These are phyloP conservation scores for Hanseniaspora jakobsenii DNA, from an alignment of 805 yeast species.

Conservation along the genomic window DNA sequence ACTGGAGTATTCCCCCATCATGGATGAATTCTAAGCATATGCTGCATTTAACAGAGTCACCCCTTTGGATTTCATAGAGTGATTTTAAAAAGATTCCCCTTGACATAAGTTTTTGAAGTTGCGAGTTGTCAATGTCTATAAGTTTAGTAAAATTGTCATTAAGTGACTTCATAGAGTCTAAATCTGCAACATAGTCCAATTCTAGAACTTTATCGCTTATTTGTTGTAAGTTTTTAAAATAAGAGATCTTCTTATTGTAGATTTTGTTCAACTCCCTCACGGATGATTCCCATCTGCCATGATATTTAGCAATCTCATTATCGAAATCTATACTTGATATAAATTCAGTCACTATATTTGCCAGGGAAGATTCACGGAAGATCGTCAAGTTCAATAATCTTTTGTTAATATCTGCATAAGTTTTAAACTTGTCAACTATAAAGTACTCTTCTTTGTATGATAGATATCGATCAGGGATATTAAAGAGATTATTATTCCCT, in stretches of 20 bases:
- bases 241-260: conserved; percentile 42
- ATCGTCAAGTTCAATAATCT: conserved; percentile 1
- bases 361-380: not conserved
- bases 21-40: conserved; percentile 65
- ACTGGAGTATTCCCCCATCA: conserved; percentile 68
- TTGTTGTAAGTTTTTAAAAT: conserved; percentile 72
- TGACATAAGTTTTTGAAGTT: conserved; percentile 28
- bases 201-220: conserved; percentile 35
- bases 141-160: conserved; percentile 19
- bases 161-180: conserved; percentile 14
- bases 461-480: not conserved
- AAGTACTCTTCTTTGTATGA: conserved; percentile 2
- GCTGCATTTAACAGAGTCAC: conserved; percentile 41
- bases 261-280: conserved; percentile 1
- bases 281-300: conserved; percentile 6
- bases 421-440: not conserved
- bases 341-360: not conserved
- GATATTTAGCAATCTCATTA: not conserved
- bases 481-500: conserved; percentile 1
- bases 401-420: not conserved
- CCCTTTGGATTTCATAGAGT: conserved; percentile 26
- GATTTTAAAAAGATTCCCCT: conserved; percentile 41
- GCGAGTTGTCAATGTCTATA: conserved; percentile 20
- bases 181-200: conserved; percentile 15
- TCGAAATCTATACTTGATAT: not conserved